Evolutionary conservation across 176 grass and related monocot genomes (phyloP), one percentile per base, ranked within the genome.

Genomic region (Canna indica): DNA sequence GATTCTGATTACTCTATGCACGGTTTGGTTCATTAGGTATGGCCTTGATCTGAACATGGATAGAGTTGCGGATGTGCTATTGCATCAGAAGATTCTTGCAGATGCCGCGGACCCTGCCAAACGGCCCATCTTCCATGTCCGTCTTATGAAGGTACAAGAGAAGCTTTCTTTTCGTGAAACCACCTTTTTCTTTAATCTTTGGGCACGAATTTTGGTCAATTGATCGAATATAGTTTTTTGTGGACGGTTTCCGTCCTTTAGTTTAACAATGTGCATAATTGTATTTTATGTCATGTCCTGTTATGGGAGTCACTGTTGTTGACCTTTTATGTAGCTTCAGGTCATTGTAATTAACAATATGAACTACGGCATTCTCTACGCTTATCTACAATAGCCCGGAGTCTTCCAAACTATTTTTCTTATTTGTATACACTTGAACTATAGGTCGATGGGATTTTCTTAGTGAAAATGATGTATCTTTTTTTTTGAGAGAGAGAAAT

Each of bases 101-200:
- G 82, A 90, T 22, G 91, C 82, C 61, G 71, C 83, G 39, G 82
- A 90, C 73, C 83, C 86, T 17, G 69, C 75, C 27, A 92, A 90
- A 39, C 81, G 89, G 1, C 94, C 93, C 0, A 52, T 97, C 80
- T 92, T 90, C 86, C 82, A 90, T 87, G 89, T 82, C 6, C 86
- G 89, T 0, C 93, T 85, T 77, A 22, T 92, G 6, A 72, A 58
- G 54, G 93, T 97, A 36, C 9, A 48, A 13, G 31, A 35, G 11
- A 42, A 47, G 31, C 25, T 27, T 33, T 20, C 48, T 44, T 64
- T 7, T 41, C 63, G 35, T 24, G 35, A 41, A 24, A 36, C 0
- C 32, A 36, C 7, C 63, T 17, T 24, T 66, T 38, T 41, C 10
- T 13, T 30, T 31, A 60, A 17, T 2, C 28, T 60, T 60, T n/a